Conservation (phyloP, 75 land plant genomes). For the Larix kaempferi region DNA sequence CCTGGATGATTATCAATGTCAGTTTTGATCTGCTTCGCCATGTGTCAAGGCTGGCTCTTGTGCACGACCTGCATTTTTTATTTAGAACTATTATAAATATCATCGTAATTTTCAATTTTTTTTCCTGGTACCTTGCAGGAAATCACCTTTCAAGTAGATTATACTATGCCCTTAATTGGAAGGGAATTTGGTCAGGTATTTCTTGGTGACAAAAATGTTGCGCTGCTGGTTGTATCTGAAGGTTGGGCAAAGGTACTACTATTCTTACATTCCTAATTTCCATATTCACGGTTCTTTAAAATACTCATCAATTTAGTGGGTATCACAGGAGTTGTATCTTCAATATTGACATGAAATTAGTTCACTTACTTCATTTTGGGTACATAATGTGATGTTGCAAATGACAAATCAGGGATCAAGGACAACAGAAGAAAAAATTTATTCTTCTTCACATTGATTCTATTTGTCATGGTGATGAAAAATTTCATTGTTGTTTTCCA, state of each 20-base stretch:
- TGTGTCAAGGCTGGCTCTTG: too few relatives aligned
- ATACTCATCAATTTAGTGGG: too few relatives aligned
- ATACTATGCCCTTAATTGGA: conserved; percentile 69
- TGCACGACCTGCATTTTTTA: background rate
- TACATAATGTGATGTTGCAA: too few relatives aligned
- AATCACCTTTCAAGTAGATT: too few relatives aligned
- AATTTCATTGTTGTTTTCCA: too few relatives aligned
- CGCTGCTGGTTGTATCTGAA: conserved; percentile 56
- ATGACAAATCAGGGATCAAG: conserved; percentile 3
- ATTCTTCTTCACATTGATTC: too few relatives aligned
- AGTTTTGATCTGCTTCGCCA: too few relatives aligned
- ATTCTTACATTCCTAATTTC: background rate
- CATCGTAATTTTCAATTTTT: background rate
- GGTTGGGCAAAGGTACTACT: conserved; percentile 95
- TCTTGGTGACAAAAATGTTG: conserved; percentile 71
- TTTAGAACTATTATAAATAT: background rate
- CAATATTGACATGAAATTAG: too few relatives aligned
- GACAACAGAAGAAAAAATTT: conserved; percentile 2
- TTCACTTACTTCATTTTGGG: background rate
- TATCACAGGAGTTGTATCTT: too few relatives aligned
- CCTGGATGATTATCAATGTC: too few relatives aligned
- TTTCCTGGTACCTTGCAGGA: conserved; percentile 40
- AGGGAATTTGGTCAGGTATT: conserved; percentile 89
- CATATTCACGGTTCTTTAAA: too few relatives aligned
- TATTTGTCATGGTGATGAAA: too few relatives aligned